Evolutionary conservation across 1,284 basidiomycete genomes (phyloP), one percentile per base, ranked within the genome.

Genomic region (Mycosarcoma mackinlayi): DNA sequence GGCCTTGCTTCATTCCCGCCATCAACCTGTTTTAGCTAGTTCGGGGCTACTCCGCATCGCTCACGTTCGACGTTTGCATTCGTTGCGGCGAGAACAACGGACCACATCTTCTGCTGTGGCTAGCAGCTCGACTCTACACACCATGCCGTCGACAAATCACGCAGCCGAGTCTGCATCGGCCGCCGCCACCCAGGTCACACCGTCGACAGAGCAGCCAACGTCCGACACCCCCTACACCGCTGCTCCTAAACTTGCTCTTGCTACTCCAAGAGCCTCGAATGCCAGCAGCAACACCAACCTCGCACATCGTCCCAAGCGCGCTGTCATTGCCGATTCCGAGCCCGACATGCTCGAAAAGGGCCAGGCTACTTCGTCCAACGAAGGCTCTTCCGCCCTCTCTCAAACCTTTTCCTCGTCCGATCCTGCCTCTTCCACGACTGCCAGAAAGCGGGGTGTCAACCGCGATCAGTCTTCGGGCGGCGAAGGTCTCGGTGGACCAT

Each of bases 281-380:
- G 42, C 48, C 33, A 53, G 41, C 41, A 51, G 25, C 56, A 58
- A 11, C 30, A 38, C 33, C 39, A 49, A 54, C 33, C 42, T 68
- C 52, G 60, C 61, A 13, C 70, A 73, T 39, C 60, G 70, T 10
- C 44, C 71, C 34, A 68, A 68, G 42, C 61, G 66, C 33, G 62
- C 65, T 45, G 69, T 62, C 61, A 65, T 69, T 45, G 41, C 42
- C 34, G 31, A 49, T 37, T 51, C 61, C 3, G 66, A 69, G 8
- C 66, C 66, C 35, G 65, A 69, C 45, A 60, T 70, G 60, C 51
- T 70, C 42, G 67, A 70, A 60, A 64, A 64, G 48, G 65, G 71
- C 8, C 51, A 63, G 38, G 49, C 63, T 21, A 16, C 27, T 3
- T 56, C 50, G 9, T 54, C 55, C 39, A 61, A 63, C 40, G 56